Base-by-base conservation (phyloP, 495 filamentous ascomycete species). In the Aspergillus olivimuriae region DNA sequence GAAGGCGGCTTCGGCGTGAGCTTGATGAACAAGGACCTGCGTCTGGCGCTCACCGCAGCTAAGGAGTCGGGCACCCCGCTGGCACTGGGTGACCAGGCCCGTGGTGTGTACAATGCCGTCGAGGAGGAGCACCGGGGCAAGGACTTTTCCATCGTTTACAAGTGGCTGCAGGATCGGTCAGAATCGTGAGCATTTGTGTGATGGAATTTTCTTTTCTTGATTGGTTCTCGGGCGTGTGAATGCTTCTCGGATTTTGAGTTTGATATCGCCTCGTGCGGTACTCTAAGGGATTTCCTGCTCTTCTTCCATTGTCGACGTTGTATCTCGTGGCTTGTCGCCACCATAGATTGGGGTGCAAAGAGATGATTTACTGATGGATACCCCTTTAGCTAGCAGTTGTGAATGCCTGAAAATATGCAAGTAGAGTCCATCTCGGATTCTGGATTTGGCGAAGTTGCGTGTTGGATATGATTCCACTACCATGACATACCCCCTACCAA, bases 91-190 rank as follows among this genome's bases (percentile, higher is more conserved):
- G 72, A 75, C 16, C 74, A 66, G 53, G 84, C 86, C 0, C 70
- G 63, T 18, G 72, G 78, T 15, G 80, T 92, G 3, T 95, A 94
- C 44, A 77, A 80, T 39, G 69, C 69, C 6, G 78, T 82, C 20
- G 66, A 81, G 45, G 54, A 59, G 15, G 66, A 73, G 34, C 74
- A 84, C 51, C 77, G 76, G 34, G 83, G 84, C 1, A 81, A 83
- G 52, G 89, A 95, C 57, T 94, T 94, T 57, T 89, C 84, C 2
- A 83, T 92, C 17, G 80, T 94, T 0, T 94, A 92, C 55, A 77
- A 82, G 52, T 90, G 82, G 70, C 43, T 92, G 40, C 63, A 60
- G 44, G 62, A 60, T 17, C 62, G 63, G 50, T 70, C 69, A 12
- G 45, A 59, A 47, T 56, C 54, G 16, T 33, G 16, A 11, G 44